Percentiles rank a stretch among this genome's conserved stretches.
Evolutionary conservation across 768 basidiomycete species (phyloP).

Genomic region (Suillus spraguei): DNA sequence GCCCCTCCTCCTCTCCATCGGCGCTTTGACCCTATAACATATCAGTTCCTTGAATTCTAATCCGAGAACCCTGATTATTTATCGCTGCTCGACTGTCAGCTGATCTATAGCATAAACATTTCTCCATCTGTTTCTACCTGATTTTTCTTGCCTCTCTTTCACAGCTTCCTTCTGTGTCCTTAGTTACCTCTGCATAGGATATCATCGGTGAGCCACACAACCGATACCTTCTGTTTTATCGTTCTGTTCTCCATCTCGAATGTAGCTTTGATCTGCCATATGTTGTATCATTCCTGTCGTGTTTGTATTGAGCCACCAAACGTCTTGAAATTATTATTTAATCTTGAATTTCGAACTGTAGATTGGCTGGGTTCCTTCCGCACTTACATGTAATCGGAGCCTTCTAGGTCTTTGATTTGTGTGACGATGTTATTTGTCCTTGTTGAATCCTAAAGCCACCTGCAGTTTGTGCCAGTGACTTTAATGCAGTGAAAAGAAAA

Average conservation of each 20-base stretch:
- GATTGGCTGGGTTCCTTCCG: constrained; percentile 14
- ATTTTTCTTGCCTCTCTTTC: background rate
- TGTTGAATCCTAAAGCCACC: constrained; percentile 14
- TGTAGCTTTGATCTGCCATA: constrained; percentile 33
- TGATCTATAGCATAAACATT: constrained; percentile 31
- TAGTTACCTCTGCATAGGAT: constrained; percentile 7
- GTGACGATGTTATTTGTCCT: constrained; percentile 5
- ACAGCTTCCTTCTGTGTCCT: constrained; percentile 10
- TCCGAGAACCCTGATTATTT: constrained; percentile 14
- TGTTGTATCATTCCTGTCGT: constrained; percentile 30
- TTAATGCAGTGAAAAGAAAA: constrained; percentile 1
- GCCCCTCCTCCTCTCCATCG: constrained; percentile 57
- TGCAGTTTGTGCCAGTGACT: background rate
- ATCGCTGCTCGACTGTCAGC: constrained; percentile 13
- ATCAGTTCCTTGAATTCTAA: constrained; percentile 80
- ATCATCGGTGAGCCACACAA: constrained; percentile 3
- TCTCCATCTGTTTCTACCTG: constrained; percentile 10
- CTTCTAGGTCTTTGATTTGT: background rate
- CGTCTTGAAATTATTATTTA: constrained; percentile 12
- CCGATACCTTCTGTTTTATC: constrained; percentile 16
- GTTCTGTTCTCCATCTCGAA: constrained; percentile 6
- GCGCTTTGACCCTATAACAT: constrained; percentile 66
- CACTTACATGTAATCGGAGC: constrained; percentile 17
- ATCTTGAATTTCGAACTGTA: constrained; percentile 14
- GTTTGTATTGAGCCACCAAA: constrained; percentile 8